Base-by-base conservation (phyloP, 2,329 filamentous ascomycete genomes). In the Hymenoscyphus occultus region DNA sequence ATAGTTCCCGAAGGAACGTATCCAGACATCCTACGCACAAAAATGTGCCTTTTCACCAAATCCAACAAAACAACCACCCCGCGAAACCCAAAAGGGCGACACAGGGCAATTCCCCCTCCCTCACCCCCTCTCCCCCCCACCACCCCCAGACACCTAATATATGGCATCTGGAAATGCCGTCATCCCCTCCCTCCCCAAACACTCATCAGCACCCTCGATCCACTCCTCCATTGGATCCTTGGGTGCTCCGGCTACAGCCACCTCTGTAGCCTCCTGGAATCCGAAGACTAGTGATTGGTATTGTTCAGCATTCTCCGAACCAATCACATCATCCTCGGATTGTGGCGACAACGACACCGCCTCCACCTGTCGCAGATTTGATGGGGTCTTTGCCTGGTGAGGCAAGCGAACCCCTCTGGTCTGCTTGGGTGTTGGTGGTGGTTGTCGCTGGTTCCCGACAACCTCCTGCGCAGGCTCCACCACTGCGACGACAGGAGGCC, bases 391-490 rank as follows among this genome's bases (percentile, higher is more conserved):
- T 14, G 56, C 22, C n/a, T 35, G 51, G 51, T 56, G 14, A 28
- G n/a, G n/a, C 28, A n/a, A 14, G 22, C 39, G 64, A 28, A 58
- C 58, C 45, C 39, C 56, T 12, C 35, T 57, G 28, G 56, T 7
- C n/a, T 28, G 56, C 7, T 39, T 32, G 16, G 56, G 56, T n/a
- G 28, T 57, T 39, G 56, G 13, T 57, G 56, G 56, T 57, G 56
- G 56, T 39, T 9, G n/a, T 39, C n/a, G n/a, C 56, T 35, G 56
- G 56, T 57, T 32, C 13, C 16, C 12, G 16, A 19, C 28, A n/a
- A 9, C 19, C 12, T 57, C 31, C 28, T 57, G 31, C 56, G 35
- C 51, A 28, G 19, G 51, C 19, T 56, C 31, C 28, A 28, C 28
- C 28, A 28, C 28, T 6, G 35, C 5, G 35, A 35, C 35, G 9